Base-by-base conservation (phyloP, 768 basidiomycete species). In the Daedaleopsis nitida region DNA sequence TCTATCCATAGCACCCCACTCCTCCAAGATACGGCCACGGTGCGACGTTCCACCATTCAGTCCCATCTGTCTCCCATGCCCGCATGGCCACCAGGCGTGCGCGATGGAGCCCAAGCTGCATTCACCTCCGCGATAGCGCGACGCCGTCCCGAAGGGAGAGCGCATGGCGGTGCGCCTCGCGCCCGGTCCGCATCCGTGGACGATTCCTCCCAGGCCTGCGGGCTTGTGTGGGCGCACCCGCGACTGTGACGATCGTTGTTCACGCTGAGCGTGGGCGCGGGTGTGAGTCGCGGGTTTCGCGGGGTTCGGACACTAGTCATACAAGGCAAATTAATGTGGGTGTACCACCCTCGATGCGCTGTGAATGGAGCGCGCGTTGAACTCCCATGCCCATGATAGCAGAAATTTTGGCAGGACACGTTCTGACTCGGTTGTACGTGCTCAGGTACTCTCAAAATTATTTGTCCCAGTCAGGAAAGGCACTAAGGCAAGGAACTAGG, bases 141-240 rank as follows among this genome's bases (percentile, higher is more conserved):
- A 17, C 21, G 49, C 48, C 34, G 32, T 34, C 9, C 60, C 52
- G 35, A 49, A 23, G 19, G 57, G 45, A 53, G 27, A 32, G 43
- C 44, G 39, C 51, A 50, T 37, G 56, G 47, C 61, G 45, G 47
- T 16, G 57, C 45, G 32, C 32, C 34, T 24, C 49, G 23, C 49
- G 42, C 12, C 16, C n/a, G 17, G 17, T 48, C 50, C 17, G 27
- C 13, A 52, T 27, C 55, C 56, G 44, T 58, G 50, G 52, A 44
- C 27, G 37, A 47, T 52, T 50, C 49, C 45, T 62, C 61, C 35
- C 61, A 58, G 61, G 57, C 52, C 57, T 44, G 49, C 32, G 34
- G 49, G 24, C 44, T 49, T 38, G 32, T 47, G 16, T 16, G n/a
- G 38, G 50, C 14, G 19, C 17, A 23, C 27, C 52, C 60, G 51